Conservation (phyloP, 306 rosid genomes). For the Cotoneaster glaucophyllus region DNA sequence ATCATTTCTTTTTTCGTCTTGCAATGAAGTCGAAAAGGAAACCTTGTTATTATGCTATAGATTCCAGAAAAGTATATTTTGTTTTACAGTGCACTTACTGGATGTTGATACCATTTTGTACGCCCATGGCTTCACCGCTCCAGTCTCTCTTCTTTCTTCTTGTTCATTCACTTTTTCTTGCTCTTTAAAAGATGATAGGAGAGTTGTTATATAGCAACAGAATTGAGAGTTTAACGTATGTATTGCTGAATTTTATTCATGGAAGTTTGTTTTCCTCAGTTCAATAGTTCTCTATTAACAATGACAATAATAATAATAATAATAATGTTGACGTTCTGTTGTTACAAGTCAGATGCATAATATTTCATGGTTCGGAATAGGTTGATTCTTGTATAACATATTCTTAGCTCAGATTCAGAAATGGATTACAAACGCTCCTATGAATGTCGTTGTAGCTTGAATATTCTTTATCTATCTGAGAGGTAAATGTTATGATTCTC, state of each 20-base stretch:
- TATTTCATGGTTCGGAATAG: background rate
- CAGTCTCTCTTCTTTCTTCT: background rate
- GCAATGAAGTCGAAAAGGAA: background rate
- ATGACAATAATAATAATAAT: background rate
- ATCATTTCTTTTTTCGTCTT: background rate
- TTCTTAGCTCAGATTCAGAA: background rate
- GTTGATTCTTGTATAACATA: background rate
- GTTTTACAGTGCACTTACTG: background rate
- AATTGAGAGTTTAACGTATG: background rate
- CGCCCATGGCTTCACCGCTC: background rate
- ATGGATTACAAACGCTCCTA: background rate
- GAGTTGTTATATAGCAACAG: background rate
- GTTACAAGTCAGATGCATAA: background rate
- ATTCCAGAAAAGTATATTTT: background rate
- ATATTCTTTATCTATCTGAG: background rate
- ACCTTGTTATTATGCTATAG: background rate
- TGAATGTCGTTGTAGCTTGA: background rate
- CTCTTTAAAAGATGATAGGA: background rate
- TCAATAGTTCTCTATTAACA: background rate
- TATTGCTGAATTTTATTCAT: background rate
- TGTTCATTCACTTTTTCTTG: background rate
- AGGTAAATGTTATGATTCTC: constrained; percentile 3
- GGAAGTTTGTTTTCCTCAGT: background rate
- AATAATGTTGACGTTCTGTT: background rate
- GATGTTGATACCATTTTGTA: background rate